Conservation (phyloP, 2,329 filamentous ascomycete species). For the Zymoseptoria passerinii region DNA sequence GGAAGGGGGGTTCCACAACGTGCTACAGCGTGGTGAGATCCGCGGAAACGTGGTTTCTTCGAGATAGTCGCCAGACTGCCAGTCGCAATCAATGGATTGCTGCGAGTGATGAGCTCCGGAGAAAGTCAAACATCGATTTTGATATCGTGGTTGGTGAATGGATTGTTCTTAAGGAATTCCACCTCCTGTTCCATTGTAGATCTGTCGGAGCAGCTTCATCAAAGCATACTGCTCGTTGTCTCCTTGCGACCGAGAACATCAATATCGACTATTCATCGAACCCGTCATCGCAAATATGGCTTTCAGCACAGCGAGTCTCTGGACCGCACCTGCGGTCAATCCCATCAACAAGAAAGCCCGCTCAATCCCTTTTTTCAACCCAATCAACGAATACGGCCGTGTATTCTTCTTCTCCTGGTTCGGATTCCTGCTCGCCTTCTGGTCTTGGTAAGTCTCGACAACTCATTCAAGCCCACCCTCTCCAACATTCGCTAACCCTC, state of each 20-base stretch:
- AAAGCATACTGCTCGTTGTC: background rate
- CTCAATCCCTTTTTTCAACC: conserved; percentile 71
- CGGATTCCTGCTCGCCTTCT: conserved; percentile 79
- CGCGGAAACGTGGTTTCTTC: background rate
- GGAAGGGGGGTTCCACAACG: background rate
- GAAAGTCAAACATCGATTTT: background rate
- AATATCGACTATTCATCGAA: background rate
- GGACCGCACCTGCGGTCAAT: conserved; percentile 63
- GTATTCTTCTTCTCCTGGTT: conserved; percentile 89
- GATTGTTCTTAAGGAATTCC: background rate
- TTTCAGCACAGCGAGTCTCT: conserved; percentile 26
- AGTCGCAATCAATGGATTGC: background rate
- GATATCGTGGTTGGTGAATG: background rate
- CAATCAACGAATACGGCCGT: conserved; percentile 68
- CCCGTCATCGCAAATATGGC: conserved; percentile 6
- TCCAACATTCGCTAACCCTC: background rate
- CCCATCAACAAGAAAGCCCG: conserved; percentile 76
- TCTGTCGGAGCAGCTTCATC: background rate
- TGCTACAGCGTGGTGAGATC: background rate
- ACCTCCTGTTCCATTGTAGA: background rate
- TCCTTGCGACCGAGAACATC: background rate
- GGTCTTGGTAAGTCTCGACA: conserved; percentile 55
- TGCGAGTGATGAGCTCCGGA: background rate
- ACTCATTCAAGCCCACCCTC: background rate
- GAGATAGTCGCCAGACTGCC: background rate